phyloP scores from a whole-genome alignment of 768 basidiomycete species.

The Hemileccinum rubropunctum region DNA sequence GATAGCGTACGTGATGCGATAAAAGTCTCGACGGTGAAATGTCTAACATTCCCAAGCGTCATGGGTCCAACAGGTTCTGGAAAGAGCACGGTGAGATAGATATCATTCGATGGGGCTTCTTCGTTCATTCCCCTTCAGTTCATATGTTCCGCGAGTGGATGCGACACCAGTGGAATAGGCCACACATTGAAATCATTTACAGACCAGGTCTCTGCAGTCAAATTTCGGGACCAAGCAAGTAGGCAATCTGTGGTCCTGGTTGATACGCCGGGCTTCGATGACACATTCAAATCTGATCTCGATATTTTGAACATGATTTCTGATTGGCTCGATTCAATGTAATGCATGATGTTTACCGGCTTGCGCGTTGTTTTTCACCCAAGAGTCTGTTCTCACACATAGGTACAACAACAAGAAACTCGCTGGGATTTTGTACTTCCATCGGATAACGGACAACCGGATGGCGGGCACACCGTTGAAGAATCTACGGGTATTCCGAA shows the following conservation, averaged over 20 bases:
- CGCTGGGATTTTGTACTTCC: constrained; percentile 38
- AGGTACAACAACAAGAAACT: constrained; percentile 10
- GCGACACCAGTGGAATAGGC: neutral
- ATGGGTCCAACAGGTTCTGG: constrained; percentile 20
- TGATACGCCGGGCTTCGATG: constrained; percentile 24
- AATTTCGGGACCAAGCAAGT: constrained; percentile 1
- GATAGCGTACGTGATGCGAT: neutral
- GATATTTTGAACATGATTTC: constrained; percentile 2
- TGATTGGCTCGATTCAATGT: neutral
- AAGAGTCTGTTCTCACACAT: neutral
- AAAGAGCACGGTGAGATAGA: constrained; percentile 12
- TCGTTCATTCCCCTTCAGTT: constrained; percentile 7
- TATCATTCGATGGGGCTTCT: no score
- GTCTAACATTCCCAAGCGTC: constrained; percentile 2
- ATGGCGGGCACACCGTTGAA: constrained; percentile 32
- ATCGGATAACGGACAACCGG: constrained; percentile 38
- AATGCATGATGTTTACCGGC: neutral
- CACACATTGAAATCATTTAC: constrained; percentile 9
- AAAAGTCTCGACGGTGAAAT: neutral
- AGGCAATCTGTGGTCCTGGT: constrained; percentile 13
- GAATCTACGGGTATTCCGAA: constrained; percentile 34
- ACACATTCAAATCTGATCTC: constrained; percentile 13
- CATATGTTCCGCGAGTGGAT: constrained; percentile 5
- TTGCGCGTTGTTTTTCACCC: neutral
- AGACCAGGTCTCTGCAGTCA: constrained; percentile 1